Percentiles rank a stretch among this genome's conserved stretches.
Evolutionary conservation across 352 stramenopile genomes (phyloP).

Genomic region (Lagenidium sp.): DNA sequence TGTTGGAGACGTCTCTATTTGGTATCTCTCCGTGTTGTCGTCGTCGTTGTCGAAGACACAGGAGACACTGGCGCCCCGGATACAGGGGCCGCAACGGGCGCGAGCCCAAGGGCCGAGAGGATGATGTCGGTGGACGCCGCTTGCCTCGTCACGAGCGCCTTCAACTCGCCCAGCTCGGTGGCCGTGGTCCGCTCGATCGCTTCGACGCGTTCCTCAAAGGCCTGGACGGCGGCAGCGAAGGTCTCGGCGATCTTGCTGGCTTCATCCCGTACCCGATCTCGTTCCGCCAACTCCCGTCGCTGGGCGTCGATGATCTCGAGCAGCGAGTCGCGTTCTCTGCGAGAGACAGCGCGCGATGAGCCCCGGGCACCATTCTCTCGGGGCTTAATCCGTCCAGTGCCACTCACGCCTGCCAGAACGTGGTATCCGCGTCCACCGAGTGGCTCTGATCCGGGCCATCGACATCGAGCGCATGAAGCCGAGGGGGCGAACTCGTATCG

Average conservation of each 20-base stretch:
- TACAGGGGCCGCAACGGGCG: neutral
- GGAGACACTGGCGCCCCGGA: neutral
- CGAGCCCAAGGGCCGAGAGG: constrained; percentile 35
- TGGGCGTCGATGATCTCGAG: constrained; percentile 55
- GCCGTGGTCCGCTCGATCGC: constrained; percentile 28
- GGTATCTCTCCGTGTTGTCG: constrained; percentile 5
- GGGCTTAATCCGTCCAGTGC: too few relatives aligned
- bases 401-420: too few relatives aligned
- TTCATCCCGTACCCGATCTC: constrained; percentile 42
- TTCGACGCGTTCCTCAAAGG: constrained; percentile 49
- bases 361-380: too few relatives aligned
- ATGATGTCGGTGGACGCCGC: constrained; percentile 36
- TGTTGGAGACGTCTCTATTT: constrained; percentile 7
- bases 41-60: neutral
- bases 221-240: constrained; percentile 40
- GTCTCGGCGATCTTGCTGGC: constrained; percentile 39
- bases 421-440: too few relatives aligned
- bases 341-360: too few relatives aligned
- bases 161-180: constrained; percentile 35
- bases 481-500: too few relatives aligned
- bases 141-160: constrained; percentile 30
- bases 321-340: constrained; percentile 43
- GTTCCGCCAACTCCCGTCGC: constrained; percentile 38
- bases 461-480: too few relatives aligned
- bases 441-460: too few relatives aligned